These are phyloP conservation scores for Arthrobotrys entomopaga DNA, from an alignment of 2,329 filamentous ascomycete species.

Conservation along the genomic window DNA sequence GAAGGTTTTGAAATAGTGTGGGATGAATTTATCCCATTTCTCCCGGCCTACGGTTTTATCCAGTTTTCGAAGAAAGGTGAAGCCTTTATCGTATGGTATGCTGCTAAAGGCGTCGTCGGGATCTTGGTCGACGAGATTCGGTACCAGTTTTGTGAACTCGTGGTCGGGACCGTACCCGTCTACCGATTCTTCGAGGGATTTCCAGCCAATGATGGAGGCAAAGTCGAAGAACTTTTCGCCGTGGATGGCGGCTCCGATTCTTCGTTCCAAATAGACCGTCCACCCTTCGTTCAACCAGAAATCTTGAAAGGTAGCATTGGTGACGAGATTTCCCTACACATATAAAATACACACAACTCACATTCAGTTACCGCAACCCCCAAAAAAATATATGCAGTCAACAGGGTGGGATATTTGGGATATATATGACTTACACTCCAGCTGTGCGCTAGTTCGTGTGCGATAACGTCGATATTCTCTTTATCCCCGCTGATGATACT, in stretches of 20 bases:
- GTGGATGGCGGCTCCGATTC: conserved; percentile 80
- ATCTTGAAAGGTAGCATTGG: conserved; percentile 67
- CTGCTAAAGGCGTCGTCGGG: conserved; percentile 95
- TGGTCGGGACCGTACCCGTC: conserved; percentile 82
- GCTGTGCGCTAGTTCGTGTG: conserved; percentile 77
- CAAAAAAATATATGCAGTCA: too few species aligned
- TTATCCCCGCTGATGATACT: conserved; percentile 90
- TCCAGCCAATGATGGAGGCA: conserved; percentile 95
- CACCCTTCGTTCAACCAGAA: conserved; percentile 79
- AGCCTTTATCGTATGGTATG: conserved; percentile 95
- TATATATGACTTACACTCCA: conserved; percentile 68
- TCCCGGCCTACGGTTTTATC: conserved; percentile 84
- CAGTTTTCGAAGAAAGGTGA: conserved; percentile 90
- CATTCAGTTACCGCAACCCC: too few species aligned
- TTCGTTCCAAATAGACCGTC: conserved; percentile 93
- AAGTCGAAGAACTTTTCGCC: conserved; percentile 90
- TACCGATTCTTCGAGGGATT: conserved; percentile 82
- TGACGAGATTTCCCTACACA: conserved; percentile 64
- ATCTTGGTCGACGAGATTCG: conserved; percentile 87
- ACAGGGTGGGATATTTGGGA: neutral
- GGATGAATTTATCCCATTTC: conserved; percentile 95
- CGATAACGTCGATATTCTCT: conserved; percentile 95
- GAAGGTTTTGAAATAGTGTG: conserved; percentile 90
- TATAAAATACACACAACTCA: neutral
- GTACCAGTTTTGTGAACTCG: conserved; percentile 90